These are phyloP conservation scores for Agrocybe praecox DNA, from an alignment of 768 basidiomycete genomes.

Conservation along the genomic window DNA sequence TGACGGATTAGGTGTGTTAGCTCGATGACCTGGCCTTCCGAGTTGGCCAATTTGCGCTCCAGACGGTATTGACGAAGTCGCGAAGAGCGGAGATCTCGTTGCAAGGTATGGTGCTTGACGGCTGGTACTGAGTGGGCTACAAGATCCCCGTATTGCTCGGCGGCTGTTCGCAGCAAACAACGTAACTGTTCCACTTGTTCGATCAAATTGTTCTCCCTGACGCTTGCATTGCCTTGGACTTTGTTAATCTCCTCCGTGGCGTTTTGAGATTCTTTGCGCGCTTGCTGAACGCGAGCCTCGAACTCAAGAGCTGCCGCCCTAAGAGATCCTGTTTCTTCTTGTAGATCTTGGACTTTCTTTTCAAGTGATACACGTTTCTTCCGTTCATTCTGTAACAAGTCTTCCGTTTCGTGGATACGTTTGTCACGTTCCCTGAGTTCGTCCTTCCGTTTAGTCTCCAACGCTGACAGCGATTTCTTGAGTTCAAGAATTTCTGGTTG, in stretches of 20 bases:
- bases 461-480: constrained; percentile 48
- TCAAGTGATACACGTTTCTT: constrained; percentile 53
- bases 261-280: constrained; percentile 36
- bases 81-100: constrained; percentile 37
- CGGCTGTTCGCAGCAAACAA: constrained; percentile 44
- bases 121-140: constrained; percentile 43
- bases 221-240: constrained; percentile 29
- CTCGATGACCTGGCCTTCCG: constrained; percentile 68
- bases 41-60: constrained; percentile 69
- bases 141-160: constrained; percentile 57
- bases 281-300: constrained; percentile 37
- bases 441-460: constrained; percentile 55
- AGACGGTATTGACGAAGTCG: constrained; percentile 50
- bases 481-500: constrained; percentile 53
- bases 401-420: constrained; percentile 59
- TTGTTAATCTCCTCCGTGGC: constrained; percentile 32
- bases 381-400: constrained; percentile 47
- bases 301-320: constrained; percentile 33
- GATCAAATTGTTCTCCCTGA: constrained; percentile 48
- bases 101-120: constrained; percentile 37
- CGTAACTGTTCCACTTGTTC: constrained; percentile 54
- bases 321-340: constrained; percentile 37
- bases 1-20: constrained; percentile 65
- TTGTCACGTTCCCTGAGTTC: constrained; percentile 57
- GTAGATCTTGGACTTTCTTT: constrained; percentile 41